Evolutionary conservation across 2,329 filamentous ascomycete genomes (phyloP).

Genomic region (Epichloe sibirici): DNA sequence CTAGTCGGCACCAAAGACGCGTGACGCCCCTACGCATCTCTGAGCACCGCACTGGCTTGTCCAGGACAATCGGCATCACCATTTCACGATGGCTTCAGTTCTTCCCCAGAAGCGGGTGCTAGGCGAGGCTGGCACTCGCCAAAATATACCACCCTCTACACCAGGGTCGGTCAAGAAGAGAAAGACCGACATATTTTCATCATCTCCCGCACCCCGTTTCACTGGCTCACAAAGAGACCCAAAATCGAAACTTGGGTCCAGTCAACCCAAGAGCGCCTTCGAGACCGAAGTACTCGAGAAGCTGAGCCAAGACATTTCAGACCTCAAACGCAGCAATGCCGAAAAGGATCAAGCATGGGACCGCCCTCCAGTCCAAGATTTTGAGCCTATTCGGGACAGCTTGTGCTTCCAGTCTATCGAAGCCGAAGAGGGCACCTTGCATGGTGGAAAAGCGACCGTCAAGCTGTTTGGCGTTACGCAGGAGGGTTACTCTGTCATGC

Average conservation of each 20-base stretch:
- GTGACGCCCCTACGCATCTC: not conserved
- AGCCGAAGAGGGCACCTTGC: constrained; percentile 73
- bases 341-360: constrained; percentile 94
- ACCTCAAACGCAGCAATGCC: constrained; percentile 72
- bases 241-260: constrained; percentile 53
- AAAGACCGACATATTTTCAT: constrained; percentile 49
- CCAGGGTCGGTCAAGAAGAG: constrained; percentile 61
- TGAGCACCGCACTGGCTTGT: not conserved
- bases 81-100: constrained; percentile 31
- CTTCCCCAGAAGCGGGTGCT: constrained; percentile 63
- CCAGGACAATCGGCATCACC: not conserved
- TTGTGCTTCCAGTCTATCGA: constrained; percentile 96
- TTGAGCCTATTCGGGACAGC: constrained; percentile 46
- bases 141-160: constrained; percentile 47
- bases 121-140: constrained; percentile 52
- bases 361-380: constrained; percentile 40
- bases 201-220: constrained; percentile 43
- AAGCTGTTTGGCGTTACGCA: constrained; percentile 88
- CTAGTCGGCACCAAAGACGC: not conserved
- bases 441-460: constrained; percentile 64
- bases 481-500: constrained; percentile 75
- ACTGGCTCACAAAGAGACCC: constrained; percentile 51
- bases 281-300: constrained; percentile 92
- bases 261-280: constrained; percentile 79
- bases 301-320: constrained; percentile 83